These are phyloP conservation scores for Paramyrothecium sp. DNA, from an alignment of 2,329 filamentous ascomycete species.

Conservation along the genomic window DNA sequence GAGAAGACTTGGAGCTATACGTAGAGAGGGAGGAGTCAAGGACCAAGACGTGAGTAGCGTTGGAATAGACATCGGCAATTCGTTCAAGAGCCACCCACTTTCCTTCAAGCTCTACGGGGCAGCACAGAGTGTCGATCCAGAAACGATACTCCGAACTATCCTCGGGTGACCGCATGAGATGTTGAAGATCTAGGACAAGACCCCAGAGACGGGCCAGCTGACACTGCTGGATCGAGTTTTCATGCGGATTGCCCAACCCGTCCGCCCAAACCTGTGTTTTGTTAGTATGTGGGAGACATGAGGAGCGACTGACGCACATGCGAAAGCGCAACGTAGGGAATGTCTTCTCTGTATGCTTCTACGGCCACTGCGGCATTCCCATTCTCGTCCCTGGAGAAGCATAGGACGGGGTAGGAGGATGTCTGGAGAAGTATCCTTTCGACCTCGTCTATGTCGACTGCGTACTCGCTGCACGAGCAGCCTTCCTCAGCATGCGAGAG, in stretches of 20 bases:
- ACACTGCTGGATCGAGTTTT: slow-evolving; percentile 27
- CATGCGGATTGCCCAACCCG: slow-evolving; percentile 27
- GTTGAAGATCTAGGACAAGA: slow-evolving; percentile 18
- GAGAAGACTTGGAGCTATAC: slow-evolving; percentile 10
- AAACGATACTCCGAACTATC: slow-evolving; percentile 14
- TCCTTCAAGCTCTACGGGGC: slow-evolving; percentile 20
- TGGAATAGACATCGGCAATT: slow-evolving; percentile 30
- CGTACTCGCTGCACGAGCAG: slow-evolving; percentile 18
- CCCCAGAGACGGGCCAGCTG: slow-evolving; percentile 23
- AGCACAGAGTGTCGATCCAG: slow-evolving; percentile 34
- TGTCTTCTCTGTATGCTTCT: slow-evolving; percentile 17
- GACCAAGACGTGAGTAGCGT: slow-evolving; percentile 28
- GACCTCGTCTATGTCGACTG: slow-evolving; percentile 14
- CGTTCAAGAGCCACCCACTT: slow-evolving; percentile 26
- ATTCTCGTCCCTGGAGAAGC: slow-evolving; percentile 10
- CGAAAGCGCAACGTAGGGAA: slow-evolving; percentile 30
- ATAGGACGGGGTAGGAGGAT: slow-evolving; percentile 8
- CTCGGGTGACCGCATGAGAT: not conserved
- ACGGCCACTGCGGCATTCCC: slow-evolving; percentile 11
- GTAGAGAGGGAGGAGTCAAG: slow-evolving; percentile 28
- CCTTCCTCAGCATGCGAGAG: slow-evolving; percentile 16
- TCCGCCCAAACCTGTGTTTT: slow-evolving; percentile 30
- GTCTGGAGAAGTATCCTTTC: not conserved
- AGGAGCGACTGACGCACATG: slow-evolving; percentile 16
- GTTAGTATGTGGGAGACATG: not conserved